Evolutionary conservation across 2,329 filamentous ascomycete species (phyloP).

Genomic region (Cladosporium halotolerans): DNA sequence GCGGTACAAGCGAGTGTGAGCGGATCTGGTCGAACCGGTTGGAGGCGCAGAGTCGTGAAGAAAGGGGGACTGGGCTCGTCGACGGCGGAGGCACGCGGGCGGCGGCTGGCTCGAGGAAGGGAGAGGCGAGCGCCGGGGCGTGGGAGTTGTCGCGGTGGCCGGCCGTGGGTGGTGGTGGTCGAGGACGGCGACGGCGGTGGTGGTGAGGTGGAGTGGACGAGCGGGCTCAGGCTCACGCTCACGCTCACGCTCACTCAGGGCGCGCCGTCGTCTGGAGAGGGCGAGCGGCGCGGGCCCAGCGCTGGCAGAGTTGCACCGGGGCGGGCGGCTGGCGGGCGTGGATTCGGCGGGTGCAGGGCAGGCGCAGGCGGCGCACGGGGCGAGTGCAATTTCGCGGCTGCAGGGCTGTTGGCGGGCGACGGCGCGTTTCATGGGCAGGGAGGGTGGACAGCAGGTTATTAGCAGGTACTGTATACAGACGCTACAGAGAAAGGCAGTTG

Average conservation of each 20-base stretch:
- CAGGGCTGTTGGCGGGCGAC: not conserved
- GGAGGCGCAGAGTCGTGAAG: conserved; percentile 5
- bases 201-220: not conserved
- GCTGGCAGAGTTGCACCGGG: not conserved
- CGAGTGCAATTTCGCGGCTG: conserved; percentile 6
- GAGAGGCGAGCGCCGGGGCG: not conserved
- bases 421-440: too few species aligned
- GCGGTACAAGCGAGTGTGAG: conserved; percentile 6
- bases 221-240: not conserved
- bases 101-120: not conserved
- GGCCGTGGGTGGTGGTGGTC: not conserved
- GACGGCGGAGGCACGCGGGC: conserved; percentile 2
- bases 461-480: too few species aligned
- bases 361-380: not conserved
- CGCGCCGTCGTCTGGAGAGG: too few species aligned
- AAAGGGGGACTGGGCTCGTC: conserved; percentile 8
- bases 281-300: not conserved
- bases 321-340: not conserved
- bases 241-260: too few species aligned
- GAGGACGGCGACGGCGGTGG: not conserved
- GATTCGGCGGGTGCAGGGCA: not conserved
- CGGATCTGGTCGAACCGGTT: conserved; percentile 10
- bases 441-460: too few species aligned
- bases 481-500: not conserved
- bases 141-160: too few species aligned